Evolutionary conservation across 495 filamentous ascomycete genomes (phyloP).

Genomic region (Letharia columbiana): DNA sequence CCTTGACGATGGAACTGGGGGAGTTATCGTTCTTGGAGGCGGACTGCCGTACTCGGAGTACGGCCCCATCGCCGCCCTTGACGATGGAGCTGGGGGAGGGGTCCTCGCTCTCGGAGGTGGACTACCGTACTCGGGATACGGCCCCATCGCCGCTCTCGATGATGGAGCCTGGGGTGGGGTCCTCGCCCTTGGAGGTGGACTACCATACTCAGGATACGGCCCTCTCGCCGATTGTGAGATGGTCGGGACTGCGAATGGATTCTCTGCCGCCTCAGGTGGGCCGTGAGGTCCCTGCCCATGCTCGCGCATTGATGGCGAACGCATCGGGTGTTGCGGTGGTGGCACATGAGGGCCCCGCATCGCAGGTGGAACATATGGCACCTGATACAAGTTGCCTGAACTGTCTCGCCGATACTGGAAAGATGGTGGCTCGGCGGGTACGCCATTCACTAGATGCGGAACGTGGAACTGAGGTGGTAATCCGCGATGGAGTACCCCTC

Average conservation of each 20-base stretch:
- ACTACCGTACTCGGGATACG: conserved; percentile 19
- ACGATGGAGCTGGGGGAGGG: conserved; percentile 8
- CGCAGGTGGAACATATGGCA: conserved; percentile 21
- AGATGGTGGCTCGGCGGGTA: conserved; percentile 18
- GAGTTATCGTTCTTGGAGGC: conserved; percentile 19
- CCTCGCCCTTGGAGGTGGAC: conserved; percentile 12
- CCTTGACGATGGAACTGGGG: conserved; percentile 7
- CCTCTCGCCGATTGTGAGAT: conserved; percentile 8
- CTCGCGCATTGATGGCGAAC: conserved; percentile 23
- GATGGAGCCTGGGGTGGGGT: conserved; percentile 4
- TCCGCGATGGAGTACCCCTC: conserved; percentile 13
- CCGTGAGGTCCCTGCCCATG: conserved; percentile 26
- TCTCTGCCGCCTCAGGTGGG: conserved; percentile 26
- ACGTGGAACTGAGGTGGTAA: conserved; percentile 16
- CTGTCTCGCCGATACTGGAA: conserved; percentile 22
- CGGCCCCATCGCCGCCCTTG: conserved; percentile 5
- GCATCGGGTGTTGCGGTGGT: conserved; percentile 13
- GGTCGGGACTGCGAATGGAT: conserved; percentile 24
- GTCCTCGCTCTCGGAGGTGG: conserved; percentile 21
- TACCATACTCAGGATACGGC: conserved; percentile 16
- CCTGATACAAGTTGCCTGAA: conserved; percentile 17
- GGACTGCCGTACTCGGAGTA: conserved; percentile 20
- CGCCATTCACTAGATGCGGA: conserved; percentile 12
- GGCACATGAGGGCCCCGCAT: conserved; percentile 6
- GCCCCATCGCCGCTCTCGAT: conserved; percentile 6